Evolutionary conservation across 495 filamentous ascomycete species (phyloP), one percentile per base, ranked within the genome.

Genomic region (Aspergillus egyptiacus): DNA sequence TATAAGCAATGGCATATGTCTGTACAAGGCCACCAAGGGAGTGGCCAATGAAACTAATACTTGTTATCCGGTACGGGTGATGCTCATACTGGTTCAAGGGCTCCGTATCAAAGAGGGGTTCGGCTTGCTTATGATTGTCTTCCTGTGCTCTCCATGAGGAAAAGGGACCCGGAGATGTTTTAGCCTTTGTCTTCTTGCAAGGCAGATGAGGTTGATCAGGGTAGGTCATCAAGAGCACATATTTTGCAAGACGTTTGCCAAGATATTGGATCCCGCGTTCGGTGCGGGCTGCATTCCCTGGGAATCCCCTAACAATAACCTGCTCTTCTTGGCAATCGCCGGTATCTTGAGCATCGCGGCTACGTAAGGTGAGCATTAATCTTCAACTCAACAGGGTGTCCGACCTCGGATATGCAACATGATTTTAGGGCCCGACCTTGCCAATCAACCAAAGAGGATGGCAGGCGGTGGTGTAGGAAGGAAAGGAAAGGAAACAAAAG

Each of bases 261-360:
- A 98, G 78, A 60, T 95, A 97, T 61, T 97, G 95, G 55, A 98
- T 96, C 18, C 93, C 93, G 55, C 82, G 79, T 68, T 97, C 93
- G 3, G 93, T 98, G 27, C 85, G 84, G 28, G 85, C 85, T 14
- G 84, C 87, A 70, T 98, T 98, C 39, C 86, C 89, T 22, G 82
- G 79, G 60, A 90, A 98, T 14, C 93, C 93, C 58, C 94, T 78
- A 3, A 98, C 94, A 56, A 98, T 83, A n/a, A 95, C 82, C 63
- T 95, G 79, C 62, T 95, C 90, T 14, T 94, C 86, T 15, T 86
- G 82, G 19, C 79, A 74, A 14, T 81, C 74, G 6, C 19, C 5
- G 8, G 70, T 60, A 46, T 53, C 55, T 61, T 75, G 61, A 55
- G 60, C 46, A 64, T 32, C 7, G 6, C 6, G 0, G 30, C 36